Conservation (phyloP, 202 grass and related monocot species). For the Tripidium arundinaceum region DNA sequence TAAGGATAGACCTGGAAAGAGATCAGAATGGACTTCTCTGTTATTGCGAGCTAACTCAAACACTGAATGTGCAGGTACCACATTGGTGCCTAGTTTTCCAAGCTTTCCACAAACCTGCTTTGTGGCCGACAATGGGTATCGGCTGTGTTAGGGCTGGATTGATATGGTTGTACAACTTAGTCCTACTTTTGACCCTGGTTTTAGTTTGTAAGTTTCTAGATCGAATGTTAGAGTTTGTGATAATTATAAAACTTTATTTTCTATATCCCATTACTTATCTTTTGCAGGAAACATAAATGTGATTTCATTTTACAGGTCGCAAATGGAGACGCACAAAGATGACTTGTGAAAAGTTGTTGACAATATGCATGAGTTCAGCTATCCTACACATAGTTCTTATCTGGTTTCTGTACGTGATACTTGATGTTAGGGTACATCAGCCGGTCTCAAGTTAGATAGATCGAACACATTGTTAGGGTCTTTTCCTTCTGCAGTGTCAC, state of each 20-base stretch:
- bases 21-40: slow-evolving; percentile 39
- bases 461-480: neutral
- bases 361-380: slow-evolving; percentile 17
- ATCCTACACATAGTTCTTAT: slow-evolving; percentile 27
- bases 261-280: neutral
- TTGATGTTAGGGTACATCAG: slow-evolving; percentile 29
- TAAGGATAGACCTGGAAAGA: slow-evolving; percentile 38
- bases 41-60: slow-evolving; percentile 27
- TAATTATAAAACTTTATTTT: neutral
- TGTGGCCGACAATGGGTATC: slow-evolving; percentile 25
- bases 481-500: slow-evolving; percentile 7
- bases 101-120: slow-evolving; percentile 48
- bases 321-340: slow-evolving; percentile 27
- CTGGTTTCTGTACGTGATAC: slow-evolving; percentile 32
- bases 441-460: neutral
- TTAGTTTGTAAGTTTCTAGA: slow-evolving; percentile 39
- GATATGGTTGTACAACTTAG: slow-evolving; percentile 49
- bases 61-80: slow-evolving; percentile 33
- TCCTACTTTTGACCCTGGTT: slow-evolving; percentile 22
- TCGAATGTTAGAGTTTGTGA: neutral
- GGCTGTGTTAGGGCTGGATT: slow-evolving; percentile 38
- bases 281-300: slow-evolving; percentile 1
- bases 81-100: slow-evolving; percentile 43
- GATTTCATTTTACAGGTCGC: slow-evolving; percentile 30
- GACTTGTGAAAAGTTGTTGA: slow-evolving; percentile 24